Percentiles rank a stretch among this genome's conserved stretches.
Evolutionary conservation across 2,329 filamentous ascomycete species (phyloP).

Genomic region (Microsporum canis): DNA sequence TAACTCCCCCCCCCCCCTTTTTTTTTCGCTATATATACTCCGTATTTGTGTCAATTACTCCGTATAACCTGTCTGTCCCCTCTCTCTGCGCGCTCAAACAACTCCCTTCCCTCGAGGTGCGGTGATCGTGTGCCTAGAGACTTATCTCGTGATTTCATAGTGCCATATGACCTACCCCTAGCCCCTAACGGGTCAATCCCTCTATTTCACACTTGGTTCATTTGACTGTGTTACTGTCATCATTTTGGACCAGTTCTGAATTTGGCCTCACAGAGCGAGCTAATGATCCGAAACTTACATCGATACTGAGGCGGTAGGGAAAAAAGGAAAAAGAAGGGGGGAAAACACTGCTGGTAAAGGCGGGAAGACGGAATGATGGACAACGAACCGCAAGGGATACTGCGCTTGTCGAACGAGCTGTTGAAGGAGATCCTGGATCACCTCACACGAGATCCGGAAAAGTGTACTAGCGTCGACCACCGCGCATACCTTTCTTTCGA

Average conservation of each 20-base stretch:
- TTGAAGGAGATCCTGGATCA: conserved; percentile 42
- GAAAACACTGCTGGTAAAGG: background rate
- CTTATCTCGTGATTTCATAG: background rate
- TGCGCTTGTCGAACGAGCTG: conserved; percentile 37
- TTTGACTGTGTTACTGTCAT: conserved; percentile 8
- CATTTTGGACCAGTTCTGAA: conserved; percentile 6
- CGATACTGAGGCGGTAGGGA: background rate
- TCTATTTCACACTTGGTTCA: background rate
- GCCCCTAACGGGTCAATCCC: background rate
- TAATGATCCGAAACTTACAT: background rate
- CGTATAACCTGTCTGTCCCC: background rate
- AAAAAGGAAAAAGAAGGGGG: background rate
- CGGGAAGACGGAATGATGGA: conserved; percentile 13
- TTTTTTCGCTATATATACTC: background rate
- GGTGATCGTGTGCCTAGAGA: background rate
- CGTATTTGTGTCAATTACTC: background rate
- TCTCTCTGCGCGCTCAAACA: background rate
- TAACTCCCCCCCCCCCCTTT: background rate
- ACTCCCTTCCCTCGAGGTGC: background rate
- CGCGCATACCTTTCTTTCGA: conserved; percentile 45
- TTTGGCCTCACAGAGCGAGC: conserved; percentile 1
- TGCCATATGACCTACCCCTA: background rate
- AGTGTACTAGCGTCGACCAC: conserved; percentile 40
- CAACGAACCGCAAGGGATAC: conserved; percentile 14
- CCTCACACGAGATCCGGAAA: conserved; percentile 43